Evolutionary conservation across 306 rosid genomes (phyloP).

Genomic region (Castanospermum australe): DNA sequence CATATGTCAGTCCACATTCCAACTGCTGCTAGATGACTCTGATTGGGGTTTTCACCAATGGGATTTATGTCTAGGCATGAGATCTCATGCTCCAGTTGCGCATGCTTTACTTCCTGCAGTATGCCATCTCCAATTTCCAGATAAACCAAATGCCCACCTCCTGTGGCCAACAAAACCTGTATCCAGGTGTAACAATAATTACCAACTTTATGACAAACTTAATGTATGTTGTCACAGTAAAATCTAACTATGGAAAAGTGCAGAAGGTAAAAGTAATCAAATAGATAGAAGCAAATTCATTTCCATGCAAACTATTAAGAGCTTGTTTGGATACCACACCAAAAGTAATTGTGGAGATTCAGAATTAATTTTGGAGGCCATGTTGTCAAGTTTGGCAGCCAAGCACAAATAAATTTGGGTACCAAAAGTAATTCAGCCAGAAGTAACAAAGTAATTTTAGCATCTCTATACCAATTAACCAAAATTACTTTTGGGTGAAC

Average conservation of each 20-base stretch:
- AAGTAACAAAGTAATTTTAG: neutral
- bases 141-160: constrained; percentile 88
- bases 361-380: neutral
- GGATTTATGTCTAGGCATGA: constrained; percentile 98
- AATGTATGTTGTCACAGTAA: neutral
- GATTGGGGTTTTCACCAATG: constrained; percentile 77
- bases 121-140: constrained; percentile 86
- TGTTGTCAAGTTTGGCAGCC: neutral
- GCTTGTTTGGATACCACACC: neutral
- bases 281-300: neutral
- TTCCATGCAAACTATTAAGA: neutral
- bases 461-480: neutral
- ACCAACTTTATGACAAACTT: constrained; percentile 3
- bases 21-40: constrained; percentile 88
- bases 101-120: constrained; percentile 59
- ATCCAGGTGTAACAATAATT: constrained; percentile 28
- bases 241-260: neutral
- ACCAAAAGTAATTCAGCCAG: neutral
- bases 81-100: constrained; percentile 84
- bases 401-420: neutral
- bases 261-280: neutral
- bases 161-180: constrained; percentile 98
- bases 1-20: constrained; percentile 99
- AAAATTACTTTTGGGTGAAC: neutral
- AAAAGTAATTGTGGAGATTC: constrained; percentile 10